These are phyloP conservation scores for Erysimum cheiranthoides DNA, from an alignment of 345 rosid species.

Conservation along the genomic window DNA sequence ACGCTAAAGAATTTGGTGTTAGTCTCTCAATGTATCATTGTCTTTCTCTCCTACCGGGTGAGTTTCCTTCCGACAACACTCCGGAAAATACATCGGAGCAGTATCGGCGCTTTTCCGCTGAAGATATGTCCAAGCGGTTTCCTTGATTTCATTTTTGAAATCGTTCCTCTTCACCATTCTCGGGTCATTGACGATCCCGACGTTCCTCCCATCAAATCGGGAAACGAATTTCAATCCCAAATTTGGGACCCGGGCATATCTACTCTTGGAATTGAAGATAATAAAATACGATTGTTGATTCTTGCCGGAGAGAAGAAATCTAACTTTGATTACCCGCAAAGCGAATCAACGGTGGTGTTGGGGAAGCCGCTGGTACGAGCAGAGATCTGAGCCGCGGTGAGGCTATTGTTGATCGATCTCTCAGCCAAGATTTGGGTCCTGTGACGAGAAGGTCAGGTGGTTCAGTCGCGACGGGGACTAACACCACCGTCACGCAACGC, in stretches of 20 bases:
- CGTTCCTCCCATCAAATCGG: neutral
- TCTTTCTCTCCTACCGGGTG: neutral
- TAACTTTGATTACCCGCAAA: slow-evolving; percentile 53
- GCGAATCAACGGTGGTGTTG: slow-evolving; percentile 53
- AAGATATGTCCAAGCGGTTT: neutral
- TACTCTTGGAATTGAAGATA: neutral
- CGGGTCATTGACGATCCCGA: neutral
- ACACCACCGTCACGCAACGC: slow-evolving; percentile 65
- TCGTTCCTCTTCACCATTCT: neutral
- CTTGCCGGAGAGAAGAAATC: slow-evolving; percentile 63
- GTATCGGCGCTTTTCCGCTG: neutral
- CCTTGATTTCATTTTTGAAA: neutral
- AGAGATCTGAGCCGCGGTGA: slow-evolving; percentile 70
- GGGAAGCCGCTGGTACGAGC: slow-evolving; percentile 67
- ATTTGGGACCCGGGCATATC: neutral
- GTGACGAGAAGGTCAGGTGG: slow-evolving; percentile 52
- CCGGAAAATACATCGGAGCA: neutral
- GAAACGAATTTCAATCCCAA: neutral
- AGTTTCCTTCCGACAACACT: neutral
- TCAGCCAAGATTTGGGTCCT: slow-evolving; percentile 54
- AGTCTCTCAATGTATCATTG: neutral
- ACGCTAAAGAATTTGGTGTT: neutral
- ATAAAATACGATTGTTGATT: neutral
- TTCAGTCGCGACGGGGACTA: slow-evolving; percentile 38
- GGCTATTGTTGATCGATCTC: slow-evolving; percentile 49